Evolutionary conservation across 768 basidiomycete genomes (phyloP), one percentile per base, ranked within the genome.

Genomic region (Auriscalpium orientale): DNA sequence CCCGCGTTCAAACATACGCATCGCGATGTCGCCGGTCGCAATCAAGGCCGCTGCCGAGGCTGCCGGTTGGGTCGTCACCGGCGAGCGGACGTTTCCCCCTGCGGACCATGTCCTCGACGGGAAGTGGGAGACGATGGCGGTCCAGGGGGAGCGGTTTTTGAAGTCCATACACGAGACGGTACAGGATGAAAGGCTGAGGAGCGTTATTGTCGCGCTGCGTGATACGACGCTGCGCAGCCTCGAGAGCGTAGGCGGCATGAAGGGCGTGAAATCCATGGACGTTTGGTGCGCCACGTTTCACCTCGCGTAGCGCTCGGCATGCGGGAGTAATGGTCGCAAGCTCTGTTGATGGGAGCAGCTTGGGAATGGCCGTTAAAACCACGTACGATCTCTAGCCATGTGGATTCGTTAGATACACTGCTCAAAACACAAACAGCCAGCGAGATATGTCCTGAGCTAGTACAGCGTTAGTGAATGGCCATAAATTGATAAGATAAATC

Each of bases 1-100:
- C 0, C 62, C 66, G 13, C 45, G 16, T 34, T 62, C 64, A 22
- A 75, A 76, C 59, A 64, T 75, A 52, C 71, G 74, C 53, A 74
- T 71, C 4, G 62, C 74, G 20, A 46, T 74, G 34, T 67, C 70
- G 12, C 72, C 74, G 8, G 51, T 46, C n/a, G 56, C 53, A 21
- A 68, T 76, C 54, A 66, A 65, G 51, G 56, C 56, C 4, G 54
- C 69, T 10, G 71, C 68, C 10, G 46, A 34, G 13, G 51, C 56
- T 20, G 64, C 64, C 3, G 71, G 70, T 13, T 62, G 64, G 10
- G 46, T 20, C 10, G 34, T 72, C 8, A 38, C 40, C 36, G 44
- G 54, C 16, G 69, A 73, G 60, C 49, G 50, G 33, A 49, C 53
- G 18, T 40, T 72, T 10, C 59, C 53, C 6, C 67, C 71, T 3